A percentile compares a stretch with the other conserved stretches of the same genome.
phyloP scores from a whole-genome alignment of 192 early-diverging fungal genomes.

The Coemansia furcata region DNA sequence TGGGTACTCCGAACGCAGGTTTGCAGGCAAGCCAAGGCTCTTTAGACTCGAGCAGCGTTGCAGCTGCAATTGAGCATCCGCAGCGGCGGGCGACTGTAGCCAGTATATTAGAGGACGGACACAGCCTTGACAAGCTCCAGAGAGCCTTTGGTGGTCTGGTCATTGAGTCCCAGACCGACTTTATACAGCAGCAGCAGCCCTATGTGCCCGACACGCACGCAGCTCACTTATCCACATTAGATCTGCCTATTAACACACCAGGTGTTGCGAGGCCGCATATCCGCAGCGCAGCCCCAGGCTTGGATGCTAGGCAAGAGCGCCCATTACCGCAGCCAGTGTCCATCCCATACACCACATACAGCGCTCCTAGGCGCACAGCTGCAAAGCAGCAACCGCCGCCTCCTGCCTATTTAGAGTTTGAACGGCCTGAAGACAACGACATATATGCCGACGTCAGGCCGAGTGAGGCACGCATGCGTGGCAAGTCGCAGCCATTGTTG shows the following conservation, averaged over 20 bases:
- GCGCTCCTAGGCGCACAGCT: neutral
- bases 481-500: slow-evolving; percentile 32
- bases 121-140: slow-evolving; percentile 17
- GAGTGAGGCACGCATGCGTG: slow-evolving; percentile 11
- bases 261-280: slow-evolving; percentile 11
- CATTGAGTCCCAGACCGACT: slow-evolving; percentile 10
- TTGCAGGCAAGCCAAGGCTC: neutral
- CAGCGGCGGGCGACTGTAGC: neutral
- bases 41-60: neutral
- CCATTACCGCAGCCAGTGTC: slow-evolving; percentile 27
- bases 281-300: slow-evolving; percentile 21
- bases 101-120: neutral
- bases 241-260: neutral
- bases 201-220: neutral
- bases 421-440: neutral
- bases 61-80: neutral
- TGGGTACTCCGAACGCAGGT: neutral
- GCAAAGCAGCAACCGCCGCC: neutral
- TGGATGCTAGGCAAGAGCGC: slow-evolving; percentile 21
- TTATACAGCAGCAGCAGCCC: neutral
- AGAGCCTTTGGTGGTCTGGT: slow-evolving; percentile 23
- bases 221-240: neutral
- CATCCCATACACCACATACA: slow-evolving; percentile 8
- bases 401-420: neutral
- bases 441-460: neutral